Evolutionary conservation across 805 yeast genomes (phyloP).

Genomic region (Lachancea kluyveri): DNA sequence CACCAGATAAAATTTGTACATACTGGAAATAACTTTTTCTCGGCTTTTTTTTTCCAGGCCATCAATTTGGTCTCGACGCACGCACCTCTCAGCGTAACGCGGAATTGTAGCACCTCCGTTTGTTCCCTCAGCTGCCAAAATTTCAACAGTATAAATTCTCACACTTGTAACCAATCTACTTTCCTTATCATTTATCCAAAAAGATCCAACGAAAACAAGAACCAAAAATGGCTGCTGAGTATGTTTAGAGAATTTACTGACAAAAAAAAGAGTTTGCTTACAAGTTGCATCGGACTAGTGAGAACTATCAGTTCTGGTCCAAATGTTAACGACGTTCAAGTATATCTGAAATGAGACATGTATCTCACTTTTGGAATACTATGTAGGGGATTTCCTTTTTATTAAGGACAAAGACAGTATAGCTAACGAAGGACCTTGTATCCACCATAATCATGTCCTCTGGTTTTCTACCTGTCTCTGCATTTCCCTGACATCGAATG

Average conservation of each 20-base stretch:
- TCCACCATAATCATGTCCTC: slow-evolving; percentile 5
- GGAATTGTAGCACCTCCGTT: too few relatives aligned
- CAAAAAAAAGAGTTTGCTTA: slow-evolving; percentile 6
- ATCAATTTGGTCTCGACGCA: too few relatives aligned
- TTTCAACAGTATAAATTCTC: too few relatives aligned
- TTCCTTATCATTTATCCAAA: slow-evolving; percentile 1
- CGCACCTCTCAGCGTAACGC: too few relatives aligned
- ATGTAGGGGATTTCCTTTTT: slow-evolving; percentile 28
- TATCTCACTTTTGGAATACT: too few relatives aligned
- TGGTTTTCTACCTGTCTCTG: slow-evolving; percentile 30
- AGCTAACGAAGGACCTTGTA: slow-evolving; percentile 6
- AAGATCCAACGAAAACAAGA: slow-evolving; percentile 16
- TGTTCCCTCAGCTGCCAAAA: too few relatives aligned
- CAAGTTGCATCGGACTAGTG: slow-evolving; percentile 24
- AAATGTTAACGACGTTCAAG: too few relatives aligned
- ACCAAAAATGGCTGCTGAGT: slow-evolving; percentile 34
- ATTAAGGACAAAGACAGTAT: slow-evolving; percentile 22
- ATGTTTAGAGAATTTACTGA: slow-evolving; percentile 19
- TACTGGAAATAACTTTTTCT: too few relatives aligned
- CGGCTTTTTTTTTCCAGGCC: too few relatives aligned
- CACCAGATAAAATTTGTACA: too few relatives aligned
- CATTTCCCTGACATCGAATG: slow-evolving; percentile 35
- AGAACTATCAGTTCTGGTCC: too few relatives aligned
- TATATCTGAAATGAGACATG: slow-evolving; percentile 2
- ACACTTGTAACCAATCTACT: too few relatives aligned